A percentile compares a stretch with the other conserved stretches of the same genome.
These are phyloP conservation scores for Teratosphaeria viscida DNA, from an alignment of 2,329 filamentous ascomycete species.

Conservation along the genomic window DNA sequence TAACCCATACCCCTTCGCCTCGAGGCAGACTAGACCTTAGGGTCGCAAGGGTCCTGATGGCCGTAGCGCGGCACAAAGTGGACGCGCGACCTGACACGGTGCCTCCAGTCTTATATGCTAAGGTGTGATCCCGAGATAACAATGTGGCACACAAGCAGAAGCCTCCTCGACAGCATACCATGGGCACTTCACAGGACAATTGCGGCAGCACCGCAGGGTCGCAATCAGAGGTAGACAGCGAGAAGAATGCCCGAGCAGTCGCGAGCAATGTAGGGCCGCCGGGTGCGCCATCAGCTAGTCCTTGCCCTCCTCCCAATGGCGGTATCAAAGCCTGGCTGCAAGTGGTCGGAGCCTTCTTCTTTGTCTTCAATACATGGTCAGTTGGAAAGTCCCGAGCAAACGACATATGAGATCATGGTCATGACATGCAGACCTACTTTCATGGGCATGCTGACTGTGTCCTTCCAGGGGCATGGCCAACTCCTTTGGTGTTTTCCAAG, in stretches of 20 bases:
- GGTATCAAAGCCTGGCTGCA: constrained; percentile 38
- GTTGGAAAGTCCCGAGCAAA: not conserved
- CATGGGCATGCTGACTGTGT: too few relatives aligned
- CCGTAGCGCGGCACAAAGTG: too few relatives aligned
- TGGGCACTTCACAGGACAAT: not conserved
- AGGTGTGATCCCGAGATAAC: too few relatives aligned
- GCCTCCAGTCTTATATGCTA: too few relatives aligned
- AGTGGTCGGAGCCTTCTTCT: constrained; percentile 34
- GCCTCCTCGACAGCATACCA: not conserved
- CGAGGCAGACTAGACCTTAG: too few relatives aligned
- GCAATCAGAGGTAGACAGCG: not conserved
- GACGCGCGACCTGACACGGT: too few relatives aligned
- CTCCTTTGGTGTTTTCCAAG: constrained; percentile 28
- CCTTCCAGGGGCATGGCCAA: constrained; percentile 1
- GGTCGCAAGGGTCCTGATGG: too few relatives aligned
- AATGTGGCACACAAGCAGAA: too few relatives aligned
- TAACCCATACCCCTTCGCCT: too few relatives aligned
- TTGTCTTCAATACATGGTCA: constrained; percentile 39
- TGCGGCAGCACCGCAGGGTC: not conserved
- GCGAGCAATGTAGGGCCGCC: not conserved
- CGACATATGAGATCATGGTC: not conserved
- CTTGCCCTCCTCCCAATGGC: constrained; percentile 27
- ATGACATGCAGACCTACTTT: too few relatives aligned
- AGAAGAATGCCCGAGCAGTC: not conserved
- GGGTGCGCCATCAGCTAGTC: not conserved